Evolutionary conservation across 2,329 filamentous ascomycete genomes (phyloP).

Genomic region (Exophiala dermatitidis): DNA sequence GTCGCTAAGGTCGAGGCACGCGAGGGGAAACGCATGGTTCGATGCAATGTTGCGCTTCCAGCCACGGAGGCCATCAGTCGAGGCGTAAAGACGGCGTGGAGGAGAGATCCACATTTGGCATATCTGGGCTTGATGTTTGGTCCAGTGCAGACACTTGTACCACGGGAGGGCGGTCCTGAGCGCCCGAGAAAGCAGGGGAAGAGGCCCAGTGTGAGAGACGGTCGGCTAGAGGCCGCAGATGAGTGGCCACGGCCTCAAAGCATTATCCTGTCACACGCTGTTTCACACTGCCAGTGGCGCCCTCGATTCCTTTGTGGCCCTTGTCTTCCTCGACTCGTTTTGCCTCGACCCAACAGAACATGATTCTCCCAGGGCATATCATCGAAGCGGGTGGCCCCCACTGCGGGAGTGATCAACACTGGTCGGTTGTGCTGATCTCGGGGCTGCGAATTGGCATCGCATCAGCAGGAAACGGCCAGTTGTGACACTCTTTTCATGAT

Average conservation of each 20-base stretch:
- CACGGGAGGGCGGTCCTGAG: slow-evolving; percentile 15
- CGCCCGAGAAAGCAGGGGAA: slow-evolving; percentile 18
- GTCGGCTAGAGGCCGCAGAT: slow-evolving; percentile 18
- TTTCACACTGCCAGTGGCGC: slow-evolving; percentile 16
- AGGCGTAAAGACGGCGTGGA: slow-evolving; percentile 16
- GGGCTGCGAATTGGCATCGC: slow-evolving; percentile 20
- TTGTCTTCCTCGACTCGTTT: slow-evolving; percentile 7
- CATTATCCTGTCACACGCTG: slow-evolving; percentile 18
- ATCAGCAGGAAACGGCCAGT: slow-evolving; percentile 19
- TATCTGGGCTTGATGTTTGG: slow-evolving; percentile 10
- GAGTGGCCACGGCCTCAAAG: slow-evolving; percentile 11
- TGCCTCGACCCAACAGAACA: background rate
- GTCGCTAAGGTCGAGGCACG: slow-evolving; percentile 7
- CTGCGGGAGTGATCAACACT: slow-evolving; percentile 13
- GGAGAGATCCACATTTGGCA: slow-evolving; percentile 12
- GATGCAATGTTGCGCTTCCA: slow-evolving; percentile 11
- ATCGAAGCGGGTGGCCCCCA: slow-evolving; percentile 10
- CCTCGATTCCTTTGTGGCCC: slow-evolving; percentile 10
- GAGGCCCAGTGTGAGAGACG: slow-evolving; percentile 15
- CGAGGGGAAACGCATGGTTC: slow-evolving; percentile 13
- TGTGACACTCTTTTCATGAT: slow-evolving; percentile 7
- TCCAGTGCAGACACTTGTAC: slow-evolving; percentile 19
- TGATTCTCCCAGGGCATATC: slow-evolving; percentile 6
- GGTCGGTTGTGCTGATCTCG: slow-evolving; percentile 21
- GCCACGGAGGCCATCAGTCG: slow-evolving; percentile 3